These are phyloP conservation scores for Spinacia oleracea DNA, from an alignment of 179 eudicot genomes.

Conservation along the genomic window DNA sequence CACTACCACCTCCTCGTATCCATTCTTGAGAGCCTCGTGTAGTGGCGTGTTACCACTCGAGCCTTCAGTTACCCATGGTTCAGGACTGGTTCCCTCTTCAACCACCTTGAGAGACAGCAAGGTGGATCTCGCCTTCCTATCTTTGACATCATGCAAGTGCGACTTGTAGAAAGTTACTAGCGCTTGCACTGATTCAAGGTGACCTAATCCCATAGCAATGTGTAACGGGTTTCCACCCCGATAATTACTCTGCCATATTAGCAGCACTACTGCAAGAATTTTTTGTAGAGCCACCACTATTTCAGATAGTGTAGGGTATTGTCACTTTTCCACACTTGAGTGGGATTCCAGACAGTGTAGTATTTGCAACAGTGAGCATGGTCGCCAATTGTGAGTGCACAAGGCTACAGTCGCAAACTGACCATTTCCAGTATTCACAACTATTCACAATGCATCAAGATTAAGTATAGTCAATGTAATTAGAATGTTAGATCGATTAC, in stretches of 20 bases:
- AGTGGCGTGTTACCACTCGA: constrained; percentile 43
- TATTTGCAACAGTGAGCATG: too few relatives aligned
- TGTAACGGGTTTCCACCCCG: constrained; percentile 45
- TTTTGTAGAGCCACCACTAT: constrained; percentile 34
- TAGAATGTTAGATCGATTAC: too few relatives aligned
- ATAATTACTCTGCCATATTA: constrained; percentile 35
- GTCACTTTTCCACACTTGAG: too few relatives aligned
- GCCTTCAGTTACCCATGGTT: constrained; percentile 46
- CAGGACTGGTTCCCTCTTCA: constrained; percentile 36
- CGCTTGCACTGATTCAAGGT: constrained; percentile 27
- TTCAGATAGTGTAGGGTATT: too few relatives aligned
- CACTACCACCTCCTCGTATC: constrained; percentile 34
- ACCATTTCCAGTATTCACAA: too few relatives aligned
- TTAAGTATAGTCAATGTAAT: too few relatives aligned
- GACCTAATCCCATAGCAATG: constrained; percentile 36
- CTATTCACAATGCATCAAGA: too few relatives aligned
- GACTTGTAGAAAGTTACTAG: constrained; percentile 36
- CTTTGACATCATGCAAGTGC: constrained; percentile 34
- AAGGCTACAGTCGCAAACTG: too few relatives aligned
- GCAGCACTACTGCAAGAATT: constrained; percentile 36
- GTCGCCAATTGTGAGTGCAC: too few relatives aligned
- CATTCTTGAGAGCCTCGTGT: constrained; percentile 39
- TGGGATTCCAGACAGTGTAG: too few relatives aligned
- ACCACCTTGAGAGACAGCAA: constrained; percentile 29
- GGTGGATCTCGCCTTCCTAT: constrained; percentile 30